Base-by-base conservation (phyloP, 257 asterid genomes). In the Cinchona pubescens region DNA sequence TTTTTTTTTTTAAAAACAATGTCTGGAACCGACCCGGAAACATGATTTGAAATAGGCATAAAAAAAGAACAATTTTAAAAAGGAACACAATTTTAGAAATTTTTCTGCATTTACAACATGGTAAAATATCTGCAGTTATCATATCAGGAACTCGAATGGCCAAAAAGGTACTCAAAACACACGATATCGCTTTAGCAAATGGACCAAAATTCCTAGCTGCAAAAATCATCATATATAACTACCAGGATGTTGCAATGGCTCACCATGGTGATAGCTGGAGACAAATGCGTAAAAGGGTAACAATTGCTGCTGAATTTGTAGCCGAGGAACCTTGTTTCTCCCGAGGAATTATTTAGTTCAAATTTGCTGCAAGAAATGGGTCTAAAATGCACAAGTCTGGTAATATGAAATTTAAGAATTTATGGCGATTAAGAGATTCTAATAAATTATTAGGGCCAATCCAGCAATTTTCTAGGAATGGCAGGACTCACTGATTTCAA, bases 261-360 rank as follows among this genome's bases (percentile, higher is more conserved):
- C 82, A 82, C 14, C 65, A 78, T 38, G 85, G 82, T 23, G 51
- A 21, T 25, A 55, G 70, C 64, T 78, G 80, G 85, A 78, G 85
- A 58, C 80, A 82, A n/a, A 13, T 78, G 60, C 43, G 78, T 1
- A 78, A 75, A 42, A 30, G 5, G 5, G 2, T 37, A 5, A n/a
- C n/a, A n/a, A n/a, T n/a, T n/a, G n/a, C n/a, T n/a, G n/a, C n/a
- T n/a, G n/a, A n/a, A n/a, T n/a, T n/a, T n/a, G n/a, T n/a, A n/a
- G n/a, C n/a, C n/a, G n/a, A n/a, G n/a, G n/a, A n/a, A n/a, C n/a
- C n/a, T n/a, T n/a, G n/a, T n/a, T n/a, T n/a, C n/a, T n/a, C n/a
- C n/a, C n/a, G n/a, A n/a, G 23, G 43, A 62, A 37, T 34, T 32
- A 16, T 21, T 43, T 42, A 35, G 10, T 3, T 35, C 32, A 55